Percentiles rank a stretch among this genome's conserved stretches.
phyloP scores from a whole-genome alignment of 306 rosid genomes.

The Heteromeles arbutifolia region DNA sequence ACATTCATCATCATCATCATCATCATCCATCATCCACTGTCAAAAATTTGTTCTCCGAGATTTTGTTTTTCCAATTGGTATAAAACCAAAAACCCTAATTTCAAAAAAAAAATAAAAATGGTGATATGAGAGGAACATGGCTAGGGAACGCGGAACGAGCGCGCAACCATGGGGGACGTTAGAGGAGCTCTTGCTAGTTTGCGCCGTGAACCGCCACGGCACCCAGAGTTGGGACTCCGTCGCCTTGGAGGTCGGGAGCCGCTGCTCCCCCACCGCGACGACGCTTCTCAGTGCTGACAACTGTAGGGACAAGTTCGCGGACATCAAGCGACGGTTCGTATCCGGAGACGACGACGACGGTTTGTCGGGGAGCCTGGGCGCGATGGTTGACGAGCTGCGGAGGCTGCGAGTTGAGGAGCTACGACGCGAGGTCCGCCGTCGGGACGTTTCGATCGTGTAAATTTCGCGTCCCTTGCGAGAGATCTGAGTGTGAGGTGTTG shows the following conservation, averaged over 20 bases:
- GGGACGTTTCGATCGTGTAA: constrained; percentile 50
- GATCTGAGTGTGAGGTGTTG: constrained; percentile 21
- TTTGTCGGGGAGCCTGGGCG: background rate
- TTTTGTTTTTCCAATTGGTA: background rate
- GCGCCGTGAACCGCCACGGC: constrained; percentile 49
- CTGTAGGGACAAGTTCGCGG: constrained; percentile 31
- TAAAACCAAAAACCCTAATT: constrained; percentile 41
- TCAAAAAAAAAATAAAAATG: constrained; percentile 16
- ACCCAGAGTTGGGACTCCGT: constrained; percentile 43
- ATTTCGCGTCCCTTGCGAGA: constrained; percentile 9
- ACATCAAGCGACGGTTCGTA: constrained; percentile 35
- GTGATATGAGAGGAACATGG: constrained; percentile 47
- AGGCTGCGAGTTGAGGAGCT: constrained; percentile 46
- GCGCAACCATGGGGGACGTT: constrained; percentile 48
- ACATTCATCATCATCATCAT: background rate
- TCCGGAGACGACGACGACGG: background rate
- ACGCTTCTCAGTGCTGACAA: constrained; percentile 15
- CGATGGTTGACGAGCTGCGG: constrained; percentile 33
- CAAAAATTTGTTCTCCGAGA: background rate
- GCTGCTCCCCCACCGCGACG: constrained; percentile 16
- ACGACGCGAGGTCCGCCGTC: constrained; percentile 43
- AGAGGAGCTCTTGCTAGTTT: constrained; percentile 49
- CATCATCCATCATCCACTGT: constrained; percentile 2
- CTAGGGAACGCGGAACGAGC: constrained; percentile 34
- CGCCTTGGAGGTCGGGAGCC: constrained; percentile 30